Conservation (phyloP, 75 land plant genomes). For the Adiantum capillusveneris region DNA sequence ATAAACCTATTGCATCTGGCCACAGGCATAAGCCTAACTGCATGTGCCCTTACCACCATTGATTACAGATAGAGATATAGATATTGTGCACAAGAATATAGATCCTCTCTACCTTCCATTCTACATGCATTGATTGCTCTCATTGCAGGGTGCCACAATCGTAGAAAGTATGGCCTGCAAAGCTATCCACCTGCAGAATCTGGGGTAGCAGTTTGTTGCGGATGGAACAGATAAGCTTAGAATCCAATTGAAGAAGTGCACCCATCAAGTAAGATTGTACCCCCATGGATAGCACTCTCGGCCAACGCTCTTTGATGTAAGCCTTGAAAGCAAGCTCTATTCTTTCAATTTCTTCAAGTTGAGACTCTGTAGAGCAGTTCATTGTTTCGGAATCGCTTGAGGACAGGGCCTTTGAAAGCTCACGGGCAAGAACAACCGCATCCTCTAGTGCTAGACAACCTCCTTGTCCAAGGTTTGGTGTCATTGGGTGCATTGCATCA, state of each 20-base stretch:
- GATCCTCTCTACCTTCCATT: no score
- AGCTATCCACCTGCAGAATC: slow-evolving; percentile 42
- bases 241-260: slow-evolving; percentile 8
- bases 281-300: slow-evolving; percentile 8
- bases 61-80: no score
- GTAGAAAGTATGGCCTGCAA: slow-evolving; percentile 64
- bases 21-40: no score
- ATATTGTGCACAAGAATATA: no score
- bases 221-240: background rate
- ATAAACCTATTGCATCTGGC: no score
- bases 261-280: slow-evolving; percentile 20
- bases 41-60: no score
- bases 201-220: slow-evolving; percentile 44
- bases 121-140: no score
- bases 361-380: no score
- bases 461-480: slow-evolving; percentile 85
- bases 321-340: slow-evolving; percentile 10
- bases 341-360: slow-evolving; percentile 7
- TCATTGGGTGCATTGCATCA: slow-evolving; percentile 80
- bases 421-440: slow-evolving; percentile 35
- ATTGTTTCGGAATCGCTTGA: background rate
- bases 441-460: slow-evolving; percentile 73
- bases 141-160: slow-evolving; percentile 29
- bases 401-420: background rate
- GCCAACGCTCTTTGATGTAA: slow-evolving; percentile 11